phyloP scores from a whole-genome alignment of 305 asterid species.

The Andrographis paniculata region DNA sequence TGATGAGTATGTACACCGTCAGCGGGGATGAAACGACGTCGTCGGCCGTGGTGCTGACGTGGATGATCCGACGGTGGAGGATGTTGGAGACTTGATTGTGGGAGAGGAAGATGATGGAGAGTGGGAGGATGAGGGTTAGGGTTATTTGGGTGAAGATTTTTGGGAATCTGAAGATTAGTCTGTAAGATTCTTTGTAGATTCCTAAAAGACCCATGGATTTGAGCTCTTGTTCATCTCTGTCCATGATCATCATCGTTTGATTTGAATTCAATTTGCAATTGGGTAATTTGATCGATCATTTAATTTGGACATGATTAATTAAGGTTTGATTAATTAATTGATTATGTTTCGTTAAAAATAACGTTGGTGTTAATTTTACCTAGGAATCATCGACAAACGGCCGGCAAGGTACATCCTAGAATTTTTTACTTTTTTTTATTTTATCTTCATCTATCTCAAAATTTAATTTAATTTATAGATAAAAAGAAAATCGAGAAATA shows the following conservation, averaged over 20 bases:
- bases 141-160: conserved; percentile 50
- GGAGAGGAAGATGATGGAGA: conserved; percentile 40
- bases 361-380: no score
- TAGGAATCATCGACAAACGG: no score
- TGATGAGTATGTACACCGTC: conserved; percentile 24
- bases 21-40: neutral
- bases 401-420: no score
- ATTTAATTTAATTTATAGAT: no score
- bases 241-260: conserved; percentile 28
- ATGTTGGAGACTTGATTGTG: conserved; percentile 29
- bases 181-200: conserved; percentile 39
- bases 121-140: conserved; percentile 41
- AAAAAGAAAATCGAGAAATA: no score
- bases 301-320: no score
- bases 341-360: no score
- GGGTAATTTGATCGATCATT: no score
- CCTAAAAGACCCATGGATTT: conserved; percentile 41
- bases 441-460: no score
- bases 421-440: no score
- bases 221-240: conserved; percentile 44
- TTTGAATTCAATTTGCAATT: no score
- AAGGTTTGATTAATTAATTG: no score
- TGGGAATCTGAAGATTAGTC: conserved; percentile 26
- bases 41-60: neutral
- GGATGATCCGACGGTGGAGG: conserved; percentile 15